Evolutionary conservation across 192 early-diverging fungal species (phyloP).

Genomic region (Linnemannia hyalina): DNA sequence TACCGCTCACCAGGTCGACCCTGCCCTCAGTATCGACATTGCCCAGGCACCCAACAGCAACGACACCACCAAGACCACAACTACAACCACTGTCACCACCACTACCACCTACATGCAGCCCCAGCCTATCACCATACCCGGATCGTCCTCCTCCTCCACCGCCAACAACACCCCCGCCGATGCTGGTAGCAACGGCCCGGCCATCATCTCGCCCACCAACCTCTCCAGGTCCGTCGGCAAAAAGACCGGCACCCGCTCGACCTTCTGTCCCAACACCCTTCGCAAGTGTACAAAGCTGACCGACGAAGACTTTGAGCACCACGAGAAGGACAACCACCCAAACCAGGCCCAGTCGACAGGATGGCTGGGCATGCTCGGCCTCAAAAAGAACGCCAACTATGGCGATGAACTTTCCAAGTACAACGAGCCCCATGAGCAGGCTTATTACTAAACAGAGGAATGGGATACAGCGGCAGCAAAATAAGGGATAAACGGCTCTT

Average conservation of each 20-base stretch:
- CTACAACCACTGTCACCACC: background rate
- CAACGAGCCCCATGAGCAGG: constrained; percentile 21
- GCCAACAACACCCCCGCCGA: background rate
- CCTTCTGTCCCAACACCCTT: constrained; percentile 35
- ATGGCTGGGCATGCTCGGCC: constrained; percentile 31
- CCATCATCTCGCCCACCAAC: constrained; percentile 10
- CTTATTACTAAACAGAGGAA: constrained; percentile 17
- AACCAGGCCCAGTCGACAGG: constrained; percentile 13
- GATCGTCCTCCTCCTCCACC: background rate
- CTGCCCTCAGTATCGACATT: constrained; percentile 11
- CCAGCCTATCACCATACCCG: constrained; percentile 20
- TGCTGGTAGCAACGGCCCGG: background rate
- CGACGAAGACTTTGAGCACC: constrained; percentile 25
- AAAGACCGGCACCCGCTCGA: constrained; percentile 55
- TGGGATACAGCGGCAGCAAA: no score
- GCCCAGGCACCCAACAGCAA: background rate
- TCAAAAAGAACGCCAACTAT: constrained; percentile 35
- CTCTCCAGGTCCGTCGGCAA: constrained; percentile 16
- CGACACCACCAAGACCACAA: background rate
- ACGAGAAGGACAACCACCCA: constrained; percentile 7
- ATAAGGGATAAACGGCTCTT: background rate
- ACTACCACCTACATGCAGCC: background rate
- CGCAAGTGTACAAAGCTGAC: constrained; percentile 28
- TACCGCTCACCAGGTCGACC: constrained; percentile 28
- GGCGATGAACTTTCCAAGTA: constrained; percentile 5